Evolutionary conservation across 2,329 filamentous ascomycete species (phyloP), one percentile per base, ranked within the genome.

Genomic region (Plenodomus biglobosus): DNA sequence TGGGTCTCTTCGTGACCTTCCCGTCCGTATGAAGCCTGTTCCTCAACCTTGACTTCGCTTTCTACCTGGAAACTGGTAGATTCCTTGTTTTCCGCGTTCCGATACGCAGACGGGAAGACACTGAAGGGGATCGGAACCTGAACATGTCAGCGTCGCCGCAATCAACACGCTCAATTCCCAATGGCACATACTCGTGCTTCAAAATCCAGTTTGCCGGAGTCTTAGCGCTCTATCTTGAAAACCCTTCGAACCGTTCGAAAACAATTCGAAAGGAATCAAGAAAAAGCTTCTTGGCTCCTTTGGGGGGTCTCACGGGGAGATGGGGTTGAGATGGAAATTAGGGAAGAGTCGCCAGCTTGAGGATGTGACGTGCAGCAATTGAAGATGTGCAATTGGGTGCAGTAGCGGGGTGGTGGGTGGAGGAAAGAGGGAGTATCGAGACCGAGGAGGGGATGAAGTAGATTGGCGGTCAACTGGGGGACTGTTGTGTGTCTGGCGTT

Each of bases 151-250:
- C 47, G 45, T 32, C 27, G 27, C 27, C 6, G 11, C 27, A 24
- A 10, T 5, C 22, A 32, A 15, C 27, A 22, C 42, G 47, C 34
- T 42, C n/a, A 27, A 40, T 24, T 16, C 16, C 36, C 39, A n/a
- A n/a, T n/a, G n/a, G n/a, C n/a, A n/a, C 59, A 90, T 80, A 96
- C 89, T 80, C 91, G 89, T 80, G 92, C 91, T 88, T 96, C 92
- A 94, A 95, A 96, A 90, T 96, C 92, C 92, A 96, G 92, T 83
- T 90, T 96, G 90, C 90, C 87, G 87, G 85, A 86, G 88, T 85
- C 79, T 75, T 76, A 76, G 78, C 79, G 85, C 79, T 84, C 82
- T 81, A 85, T 86, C 86, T 89, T 84, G 83, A 84, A 84, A 75
- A 74, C 79, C 78, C 78, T 78, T 78, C 78, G 76, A 80, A 76